A percentile compares a stretch with the other conserved stretches of the same genome.
phyloP scores from a whole-genome alignment of 306 rosid species.

The Rubus idaeus region DNA sequence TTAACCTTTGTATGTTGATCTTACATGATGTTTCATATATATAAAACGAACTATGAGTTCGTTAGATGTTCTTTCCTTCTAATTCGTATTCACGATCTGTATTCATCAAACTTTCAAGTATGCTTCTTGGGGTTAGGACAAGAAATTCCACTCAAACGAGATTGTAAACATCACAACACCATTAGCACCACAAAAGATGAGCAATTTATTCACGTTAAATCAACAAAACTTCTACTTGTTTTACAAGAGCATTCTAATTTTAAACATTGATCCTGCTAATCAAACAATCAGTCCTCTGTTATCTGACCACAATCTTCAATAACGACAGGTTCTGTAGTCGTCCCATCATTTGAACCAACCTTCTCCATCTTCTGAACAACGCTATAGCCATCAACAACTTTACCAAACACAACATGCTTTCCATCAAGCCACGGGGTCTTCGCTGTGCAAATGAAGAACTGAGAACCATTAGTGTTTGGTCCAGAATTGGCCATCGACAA shows the following conservation, averaged over 20 bases:
- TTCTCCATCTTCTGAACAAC: slow-evolving; percentile 77
- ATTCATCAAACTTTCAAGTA: neutral
- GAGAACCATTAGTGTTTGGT: slow-evolving; percentile 74
- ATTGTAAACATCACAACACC: neutral
- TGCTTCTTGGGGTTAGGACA: too few relatives aligned
- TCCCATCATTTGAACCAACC: slow-evolving; percentile 62
- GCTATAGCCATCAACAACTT: slow-evolving; percentile 69
- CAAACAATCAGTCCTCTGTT: slow-evolving; percentile 21
- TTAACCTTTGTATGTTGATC: slow-evolving; percentile 11
- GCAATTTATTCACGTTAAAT: neutral
- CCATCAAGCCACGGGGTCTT: slow-evolving; percentile 79
- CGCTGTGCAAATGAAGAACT: slow-evolving; percentile 69
- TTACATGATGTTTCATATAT: neutral
- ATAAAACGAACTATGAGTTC: neutral
- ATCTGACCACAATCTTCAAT: slow-evolving; percentile 84
- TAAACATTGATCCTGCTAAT: neutral
- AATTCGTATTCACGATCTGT: neutral
- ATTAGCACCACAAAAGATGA: neutral
- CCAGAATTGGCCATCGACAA: slow-evolving; percentile 94
- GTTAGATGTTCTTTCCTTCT: neutral
- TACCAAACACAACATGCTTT: slow-evolving; percentile 90
- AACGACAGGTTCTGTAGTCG: slow-evolving; percentile 50
- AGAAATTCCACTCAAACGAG: too few relatives aligned
- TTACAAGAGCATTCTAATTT: slow-evolving; percentile 12
- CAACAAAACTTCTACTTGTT: neutral